Evolutionary conservation across 176 grass and related monocot genomes (phyloP).

Genomic region (Thalia dealbata): DNA sequence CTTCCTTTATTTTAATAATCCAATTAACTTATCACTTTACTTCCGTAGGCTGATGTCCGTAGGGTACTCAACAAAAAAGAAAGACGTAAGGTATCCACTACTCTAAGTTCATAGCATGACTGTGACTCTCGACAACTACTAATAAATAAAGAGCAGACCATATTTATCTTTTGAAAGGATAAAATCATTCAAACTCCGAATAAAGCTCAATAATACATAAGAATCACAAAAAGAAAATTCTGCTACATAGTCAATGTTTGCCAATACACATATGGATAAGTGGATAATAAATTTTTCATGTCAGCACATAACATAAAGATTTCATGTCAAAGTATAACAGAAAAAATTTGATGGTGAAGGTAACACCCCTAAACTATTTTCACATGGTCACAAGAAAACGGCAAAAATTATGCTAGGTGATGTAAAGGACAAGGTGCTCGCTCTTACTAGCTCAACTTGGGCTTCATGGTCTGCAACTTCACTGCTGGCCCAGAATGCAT

Average conservation of each 20-base stretch:
- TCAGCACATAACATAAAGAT: background rate
- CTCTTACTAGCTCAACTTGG: constrained; percentile 65
- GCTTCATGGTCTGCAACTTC: constrained; percentile 93
- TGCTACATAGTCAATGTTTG: background rate
- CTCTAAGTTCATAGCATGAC: too few species aligned
- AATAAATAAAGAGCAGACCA: background rate
- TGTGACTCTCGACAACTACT: background rate
- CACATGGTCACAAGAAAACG: background rate
- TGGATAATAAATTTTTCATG: too few species aligned
- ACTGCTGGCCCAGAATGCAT: constrained; percentile 82
- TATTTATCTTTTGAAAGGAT: background rate
- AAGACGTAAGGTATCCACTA: too few species aligned
- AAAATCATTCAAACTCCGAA: background rate
- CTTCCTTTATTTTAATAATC: too few species aligned
- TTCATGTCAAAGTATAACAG: background rate
- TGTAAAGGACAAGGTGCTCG: background rate
- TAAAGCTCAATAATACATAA: constrained; percentile 12
- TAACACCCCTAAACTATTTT: background rate
- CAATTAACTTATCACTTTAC: too few species aligned
- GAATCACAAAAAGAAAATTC: constrained; percentile 15
- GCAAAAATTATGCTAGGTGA: too few species aligned
- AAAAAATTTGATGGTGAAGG: too few species aligned
- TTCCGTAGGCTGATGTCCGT: too few species aligned
- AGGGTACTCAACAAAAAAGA: too few species aligned
- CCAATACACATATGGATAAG: too few species aligned